Conservation (phyloP, 257 asterid species). For the Salvia hispanica region DNA sequence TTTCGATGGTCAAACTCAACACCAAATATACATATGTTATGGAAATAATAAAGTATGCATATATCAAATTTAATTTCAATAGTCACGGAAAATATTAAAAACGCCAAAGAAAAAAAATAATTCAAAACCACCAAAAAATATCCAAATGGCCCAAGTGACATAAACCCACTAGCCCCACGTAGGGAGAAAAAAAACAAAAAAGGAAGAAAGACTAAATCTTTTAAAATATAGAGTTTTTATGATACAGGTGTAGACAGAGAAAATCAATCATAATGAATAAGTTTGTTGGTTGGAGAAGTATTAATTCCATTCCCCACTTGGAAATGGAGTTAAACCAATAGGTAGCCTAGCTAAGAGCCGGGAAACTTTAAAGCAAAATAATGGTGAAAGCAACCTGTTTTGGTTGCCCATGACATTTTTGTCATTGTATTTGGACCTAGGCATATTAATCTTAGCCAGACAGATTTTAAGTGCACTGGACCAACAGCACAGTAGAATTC, state of each 20-base stretch:
- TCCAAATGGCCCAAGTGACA: conserved; percentile 12
- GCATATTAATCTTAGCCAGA: conserved; percentile 18
- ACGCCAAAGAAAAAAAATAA: not conserved
- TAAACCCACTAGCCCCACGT: not conserved
- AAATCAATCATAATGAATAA: conserved; percentile 23
- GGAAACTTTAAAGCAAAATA: conserved; percentile 31
- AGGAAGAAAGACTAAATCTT: not conserved
- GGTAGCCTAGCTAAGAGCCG: conserved; percentile 30
- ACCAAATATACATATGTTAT: not conserved
- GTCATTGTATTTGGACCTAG: conserved; percentile 26
- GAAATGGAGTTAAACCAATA: conserved; percentile 24
- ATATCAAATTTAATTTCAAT: not conserved
- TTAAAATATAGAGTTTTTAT: not conserved
- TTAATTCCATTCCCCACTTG: conserved; percentile 41
- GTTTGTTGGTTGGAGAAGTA: conserved; percentile 33
- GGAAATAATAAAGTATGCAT: not conserved
- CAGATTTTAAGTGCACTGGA: conserved; percentile 15
- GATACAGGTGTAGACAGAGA: conserved; percentile 22
- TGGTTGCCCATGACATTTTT: conserved; percentile 46
- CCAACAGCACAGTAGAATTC: conserved; percentile 19
- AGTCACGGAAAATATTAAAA: not conserved
- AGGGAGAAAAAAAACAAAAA: not conserved
- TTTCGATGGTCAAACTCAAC: not conserved
- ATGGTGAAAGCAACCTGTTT: conserved; percentile 49
- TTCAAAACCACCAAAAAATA: not conserved